Base-by-base conservation (phyloP, 2,329 filamentous ascomycete genomes). In the Plenodomus lindquistii region DNA sequence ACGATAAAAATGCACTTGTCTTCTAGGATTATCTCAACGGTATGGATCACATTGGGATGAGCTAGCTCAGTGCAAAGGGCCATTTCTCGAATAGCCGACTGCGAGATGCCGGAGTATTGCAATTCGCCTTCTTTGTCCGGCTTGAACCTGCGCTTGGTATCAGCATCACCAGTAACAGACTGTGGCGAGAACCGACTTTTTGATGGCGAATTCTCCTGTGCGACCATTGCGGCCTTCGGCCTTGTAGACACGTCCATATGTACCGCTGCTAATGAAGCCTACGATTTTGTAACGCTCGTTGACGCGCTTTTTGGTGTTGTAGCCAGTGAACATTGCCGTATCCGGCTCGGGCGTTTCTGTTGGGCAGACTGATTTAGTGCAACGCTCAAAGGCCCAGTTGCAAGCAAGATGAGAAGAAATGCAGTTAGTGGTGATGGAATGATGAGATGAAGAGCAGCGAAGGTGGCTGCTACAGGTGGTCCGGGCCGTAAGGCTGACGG, bases 1-100 rank as follows among this genome's bases (percentile, higher is more conserved):
- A 99, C 92, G 88, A 99, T 99, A 75, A 92, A 99, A 71, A 99
- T 97, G 76, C 92, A 97, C 77, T 97, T 97, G 73, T 96, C 92
- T 75, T 99, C 93, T 2, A 99, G 81, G 64, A 99, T 96, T 65
- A 96, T 97, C 74, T 99, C 94, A 53, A 93, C 85, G 1, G 97
- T 84, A 50, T 88, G 85, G 59, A 99, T 93, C 27, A 99, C 86
- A 69, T 97, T 97, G 47, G 84, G 79, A 71, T 99, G 91, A 49
- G 83, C 85, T 20, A 99, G 81, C 70, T 99, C 94, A 31, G 90
- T 94, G 75, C 94, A 99, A 0, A 99, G 79, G 15, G 93, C 91
- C 91, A 99, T 99, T 73, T 99, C 94, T 44, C 94, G 89, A 57
- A 97, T 90, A 4, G 94, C 94, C 13, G 92, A 97, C 73, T 99